Conservation (phyloP, 2,329 filamentous ascomycete genomes). For the Trichoderma polysporum region DNA sequence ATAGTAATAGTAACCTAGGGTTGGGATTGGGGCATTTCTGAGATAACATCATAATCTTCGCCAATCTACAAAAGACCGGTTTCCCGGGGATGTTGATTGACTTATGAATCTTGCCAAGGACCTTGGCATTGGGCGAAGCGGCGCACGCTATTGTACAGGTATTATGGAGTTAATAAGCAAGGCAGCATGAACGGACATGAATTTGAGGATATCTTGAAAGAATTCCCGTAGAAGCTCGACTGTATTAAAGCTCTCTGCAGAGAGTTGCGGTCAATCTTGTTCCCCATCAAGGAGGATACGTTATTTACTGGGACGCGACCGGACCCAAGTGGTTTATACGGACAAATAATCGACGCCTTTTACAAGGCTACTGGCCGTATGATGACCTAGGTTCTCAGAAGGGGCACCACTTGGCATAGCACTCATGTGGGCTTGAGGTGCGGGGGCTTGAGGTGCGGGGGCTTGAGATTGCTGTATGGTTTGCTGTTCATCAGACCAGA, state of each 20-base stretch:
- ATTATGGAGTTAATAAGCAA: slow-evolving; percentile 24
- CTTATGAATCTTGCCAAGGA: too few species aligned
- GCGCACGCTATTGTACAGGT: slow-evolving; percentile 15
- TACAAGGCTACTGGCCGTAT: neutral
- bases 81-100: too few species aligned
- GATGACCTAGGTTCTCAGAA: too few species aligned
- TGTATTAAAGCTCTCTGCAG: slow-evolving; percentile 24
- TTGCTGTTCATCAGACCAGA: too few species aligned
- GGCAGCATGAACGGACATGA: slow-evolving; percentile 16
- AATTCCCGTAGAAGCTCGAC: slow-evolving; percentile 25
- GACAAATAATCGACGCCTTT: neutral
- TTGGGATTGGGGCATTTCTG: too few species aligned
- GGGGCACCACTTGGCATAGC: too few species aligned
- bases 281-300: slow-evolving; percentile 22
- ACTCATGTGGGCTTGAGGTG: too few species aligned
- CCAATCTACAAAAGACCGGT: slow-evolving; percentile 1
- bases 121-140: neutral
- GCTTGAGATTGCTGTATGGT: too few species aligned
- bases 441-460: too few species aligned
- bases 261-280: slow-evolving; percentile 24
- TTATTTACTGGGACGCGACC: neutral
- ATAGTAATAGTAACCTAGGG: too few species aligned
- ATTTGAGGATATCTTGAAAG: slow-evolving; percentile 24
- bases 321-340: neutral
- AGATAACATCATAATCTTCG: too few species aligned